phyloP scores from a whole-genome alignment of 78 protist species.

The Speleostelium caveatum region DNA sequence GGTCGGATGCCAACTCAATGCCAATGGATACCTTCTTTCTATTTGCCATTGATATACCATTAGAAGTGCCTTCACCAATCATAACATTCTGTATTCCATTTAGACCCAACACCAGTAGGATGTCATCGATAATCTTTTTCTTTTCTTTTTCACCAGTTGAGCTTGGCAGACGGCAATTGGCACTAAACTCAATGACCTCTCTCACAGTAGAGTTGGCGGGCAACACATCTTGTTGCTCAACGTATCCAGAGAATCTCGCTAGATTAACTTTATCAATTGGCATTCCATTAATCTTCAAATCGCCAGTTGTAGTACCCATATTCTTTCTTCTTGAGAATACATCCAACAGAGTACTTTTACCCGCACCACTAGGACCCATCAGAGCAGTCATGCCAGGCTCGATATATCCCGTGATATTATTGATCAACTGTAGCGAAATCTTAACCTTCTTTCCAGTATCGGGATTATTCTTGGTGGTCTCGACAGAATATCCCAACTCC shows the following conservation, averaged over 20 bases:
- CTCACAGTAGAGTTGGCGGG: conserved; percentile 22
- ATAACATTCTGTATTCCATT: background rate
- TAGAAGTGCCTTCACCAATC: background rate
- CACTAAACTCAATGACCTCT: conserved; percentile 31
- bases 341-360: conserved; percentile 36
- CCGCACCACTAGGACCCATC: conserved; percentile 85
- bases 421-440: background rate
- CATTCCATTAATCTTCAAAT: conserved; percentile 24
- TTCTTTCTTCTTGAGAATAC: conserved; percentile 56
- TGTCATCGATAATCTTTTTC: background rate
- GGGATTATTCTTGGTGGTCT: background rate
- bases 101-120: background rate
- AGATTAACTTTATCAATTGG: background rate
- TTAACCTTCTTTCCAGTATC: background rate
- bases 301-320: conserved; percentile 28
- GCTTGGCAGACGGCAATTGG: background rate
- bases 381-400: conserved; percentile 73
- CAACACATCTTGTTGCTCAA: conserved; percentile 34
- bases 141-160: background rate
- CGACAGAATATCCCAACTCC: background rate
- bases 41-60: conserved; percentile 71
- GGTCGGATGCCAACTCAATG: conserved; percentile 65
- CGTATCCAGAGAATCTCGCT: background rate
- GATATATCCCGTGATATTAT: conserved; percentile 45
- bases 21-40: conserved; percentile 69